Conservation (phyloP, 2,329 filamentous ascomycete genomes). For the Hypoxylon sp. region DNA sequence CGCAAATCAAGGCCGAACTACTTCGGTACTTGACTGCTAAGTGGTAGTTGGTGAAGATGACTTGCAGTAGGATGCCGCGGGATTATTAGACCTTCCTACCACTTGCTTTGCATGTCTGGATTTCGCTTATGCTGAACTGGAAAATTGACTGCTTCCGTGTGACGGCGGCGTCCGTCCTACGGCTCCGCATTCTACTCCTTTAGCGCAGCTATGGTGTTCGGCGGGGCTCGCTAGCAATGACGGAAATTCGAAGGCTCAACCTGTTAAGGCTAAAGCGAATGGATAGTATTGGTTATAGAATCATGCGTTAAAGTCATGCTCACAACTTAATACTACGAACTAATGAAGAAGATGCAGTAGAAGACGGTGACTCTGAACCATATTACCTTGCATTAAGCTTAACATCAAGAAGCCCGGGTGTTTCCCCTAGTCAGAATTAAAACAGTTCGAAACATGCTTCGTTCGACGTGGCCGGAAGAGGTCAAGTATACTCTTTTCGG, state of each 20-base stretch:
- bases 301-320: conserved; percentile 13
- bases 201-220: conserved; percentile 16
- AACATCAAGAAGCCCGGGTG: not conserved
- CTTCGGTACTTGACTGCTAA: conserved; percentile 19
- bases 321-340: conserved; percentile 2
- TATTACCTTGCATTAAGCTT: not conserved
- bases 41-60: conserved; percentile 24
- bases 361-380: not conserved
- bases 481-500: conserved; percentile 26
- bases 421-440: conserved; percentile 12
- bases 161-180: conserved; percentile 5
- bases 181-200: conserved; percentile 12
- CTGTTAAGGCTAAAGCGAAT: conserved; percentile 11
- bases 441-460: conserved; percentile 39
- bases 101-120: conserved; percentile 18
- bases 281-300: conserved; percentile 5
- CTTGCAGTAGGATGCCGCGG: conserved; percentile 30
- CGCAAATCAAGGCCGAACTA: conserved; percentile 30
- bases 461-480: conserved; percentile 39
- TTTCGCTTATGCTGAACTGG: conserved; percentile 12
- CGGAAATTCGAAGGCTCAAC: conserved; percentile 2
- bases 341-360: not conserved
- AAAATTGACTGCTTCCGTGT: conserved; percentile 5
- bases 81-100: conserved; percentile 19
- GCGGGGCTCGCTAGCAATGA: conserved; percentile 15